Base-by-base conservation (phyloP, 805 yeast species). In the Yamadazyma akitaensis region DNA sequence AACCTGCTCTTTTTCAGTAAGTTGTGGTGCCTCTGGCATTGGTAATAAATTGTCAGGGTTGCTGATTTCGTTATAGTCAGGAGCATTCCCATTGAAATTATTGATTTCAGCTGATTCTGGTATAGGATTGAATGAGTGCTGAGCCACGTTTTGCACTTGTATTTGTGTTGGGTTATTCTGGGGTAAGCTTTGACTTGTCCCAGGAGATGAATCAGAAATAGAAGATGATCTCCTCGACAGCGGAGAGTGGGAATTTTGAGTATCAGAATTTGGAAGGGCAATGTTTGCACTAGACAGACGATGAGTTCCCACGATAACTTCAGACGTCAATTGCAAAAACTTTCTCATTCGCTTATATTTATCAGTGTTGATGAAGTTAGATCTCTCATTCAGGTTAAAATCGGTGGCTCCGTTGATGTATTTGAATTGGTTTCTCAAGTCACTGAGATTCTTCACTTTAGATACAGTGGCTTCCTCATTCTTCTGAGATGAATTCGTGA, bases 261-360 rank as follows among this genome's bases (percentile, higher is more conserved):
- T 33, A 30, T 35, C 46, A 40, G 34, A 36, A 13, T 24, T 28
- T 50, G 34, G 48, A 17, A 30, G 13, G 32, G 11, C 30, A 10
- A 34, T 35, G 13, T 12, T 16, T 14, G 31, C 39, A 24, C 33
- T 38, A 2, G 19, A 9, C 72, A 70, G 73, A 51, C 92, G 69
- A 54, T 80, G 84, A 0, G 96, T 89, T 2, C 97, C 97, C 24
- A 90, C 75, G 18, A 88, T 73, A 1, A 89, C 77, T 62, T 87
- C 96, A 1, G 88, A 79, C 43, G 90, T 87, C 58, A 88, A 67
- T n/a, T 88, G 88, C 6, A 90, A 70, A 17, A 89, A 89, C 59
- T 90, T 87, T 54, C 82, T 82, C 68, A 81, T 75, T 47, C 89
- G 70, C 62, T 88, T 88, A 58, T 85, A 72, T 56, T 77, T 78